Evolutionary conservation across 129 eudicot species (phyloP).

Genomic region (Logfia minima): DNA sequence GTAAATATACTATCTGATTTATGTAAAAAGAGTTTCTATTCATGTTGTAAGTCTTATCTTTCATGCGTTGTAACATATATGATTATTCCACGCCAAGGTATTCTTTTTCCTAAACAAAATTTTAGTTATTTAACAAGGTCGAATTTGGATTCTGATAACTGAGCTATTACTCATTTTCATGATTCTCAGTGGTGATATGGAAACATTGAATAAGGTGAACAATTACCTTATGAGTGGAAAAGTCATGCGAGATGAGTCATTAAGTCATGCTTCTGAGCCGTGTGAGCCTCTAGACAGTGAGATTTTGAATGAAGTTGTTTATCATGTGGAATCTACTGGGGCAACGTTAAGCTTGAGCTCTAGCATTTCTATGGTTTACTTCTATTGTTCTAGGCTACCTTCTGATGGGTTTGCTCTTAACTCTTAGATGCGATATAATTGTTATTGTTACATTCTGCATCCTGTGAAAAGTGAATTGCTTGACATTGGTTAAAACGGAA

Average conservation of each 20-base stretch:
- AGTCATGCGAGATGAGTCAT: slow-evolving; percentile 63
- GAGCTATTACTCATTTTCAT: slow-evolving; percentile 11
- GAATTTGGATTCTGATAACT: not conserved
- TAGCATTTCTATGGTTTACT: slow-evolving; percentile 59
- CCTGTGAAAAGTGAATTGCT: not conserved
- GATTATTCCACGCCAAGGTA: not conserved
- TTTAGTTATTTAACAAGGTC: not conserved
- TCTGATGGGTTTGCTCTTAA: slow-evolving; percentile 67
- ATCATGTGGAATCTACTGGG: slow-evolving; percentile 70
- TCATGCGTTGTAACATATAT: not conserved
- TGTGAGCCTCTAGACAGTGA: slow-evolving; percentile 53
- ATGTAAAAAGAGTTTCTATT: not conserved
- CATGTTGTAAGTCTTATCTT: not conserved
- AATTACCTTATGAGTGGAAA: slow-evolving; percentile 66
- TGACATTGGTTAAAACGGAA: not conserved
- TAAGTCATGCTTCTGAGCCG: slow-evolving; percentile 68
- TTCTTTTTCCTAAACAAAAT: not conserved
- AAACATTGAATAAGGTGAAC: slow-evolving; percentile 40
- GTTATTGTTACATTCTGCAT: not conserved
- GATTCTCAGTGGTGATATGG: slow-evolving; percentile 51
- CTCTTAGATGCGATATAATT: not conserved
- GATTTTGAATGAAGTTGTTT: slow-evolving; percentile 39
- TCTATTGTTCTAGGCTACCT: slow-evolving; percentile 87
- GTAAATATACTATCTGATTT: not conserved
- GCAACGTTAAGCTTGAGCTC: slow-evolving; percentile 67